phyloP scores from a whole-genome alignment of 306 rosid genomes.

The Prunus mongolica region DNA sequence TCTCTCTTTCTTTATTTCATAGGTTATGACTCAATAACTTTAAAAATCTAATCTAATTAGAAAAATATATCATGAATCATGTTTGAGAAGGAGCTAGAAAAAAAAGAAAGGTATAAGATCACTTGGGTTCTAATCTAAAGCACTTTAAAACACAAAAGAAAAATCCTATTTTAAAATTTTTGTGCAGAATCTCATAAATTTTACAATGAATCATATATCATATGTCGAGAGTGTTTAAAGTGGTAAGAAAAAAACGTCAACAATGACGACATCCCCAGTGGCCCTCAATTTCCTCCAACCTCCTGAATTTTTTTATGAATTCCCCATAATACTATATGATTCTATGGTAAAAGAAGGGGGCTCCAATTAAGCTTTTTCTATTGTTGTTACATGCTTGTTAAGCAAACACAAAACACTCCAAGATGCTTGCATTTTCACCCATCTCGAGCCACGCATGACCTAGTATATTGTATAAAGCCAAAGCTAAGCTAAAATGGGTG shows the following conservation, averaged over 20 bases:
- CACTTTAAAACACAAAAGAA: background rate
- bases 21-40: background rate
- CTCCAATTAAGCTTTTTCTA: background rate
- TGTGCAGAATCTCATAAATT: background rate
- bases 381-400: background rate
- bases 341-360: background rate
- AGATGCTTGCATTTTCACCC: constrained; percentile 28
- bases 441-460: constrained; percentile 83
- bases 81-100: background rate
- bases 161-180: background rate
- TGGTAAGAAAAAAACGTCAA: constrained; percentile 29
- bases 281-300: constrained; percentile 7
- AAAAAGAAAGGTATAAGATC: background rate
- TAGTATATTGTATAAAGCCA: constrained; percentile 2
- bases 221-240: background rate
- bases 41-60: background rate
- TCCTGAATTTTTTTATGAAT: background rate
- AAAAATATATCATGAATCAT: background rate
- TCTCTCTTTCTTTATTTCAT: background rate
- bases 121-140: background rate
- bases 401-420: constrained; percentile 1
- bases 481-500: constrained; percentile 30
- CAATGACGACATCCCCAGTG: constrained; percentile 43
- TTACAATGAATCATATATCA: background rate
- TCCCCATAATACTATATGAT: background rate